Evolutionary conservation across 257 asterid species (phyloP).

Genomic region (Salvia splendens): DNA sequence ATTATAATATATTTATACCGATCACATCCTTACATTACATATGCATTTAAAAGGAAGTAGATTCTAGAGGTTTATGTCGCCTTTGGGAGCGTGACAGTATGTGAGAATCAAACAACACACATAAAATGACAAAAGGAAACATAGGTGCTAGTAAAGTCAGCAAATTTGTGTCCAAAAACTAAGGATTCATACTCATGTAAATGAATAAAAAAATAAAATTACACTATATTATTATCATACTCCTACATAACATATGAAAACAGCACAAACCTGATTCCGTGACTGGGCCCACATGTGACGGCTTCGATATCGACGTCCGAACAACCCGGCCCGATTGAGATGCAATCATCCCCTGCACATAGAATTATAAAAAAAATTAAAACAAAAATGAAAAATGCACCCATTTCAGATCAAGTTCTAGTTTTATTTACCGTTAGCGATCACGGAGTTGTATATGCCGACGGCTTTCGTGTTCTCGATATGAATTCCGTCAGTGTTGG

Average conservation of each 20-base stretch:
- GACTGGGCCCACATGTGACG: conserved; percentile 96
- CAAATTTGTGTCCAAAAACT: conserved; percentile 3
- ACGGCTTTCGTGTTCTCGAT: conserved; percentile 73
- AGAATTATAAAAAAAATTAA: not conserved
- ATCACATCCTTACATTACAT: too few species aligned
- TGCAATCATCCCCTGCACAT: conserved; percentile 86
- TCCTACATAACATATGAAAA: not conserved
- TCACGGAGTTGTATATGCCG: conserved; percentile 78
- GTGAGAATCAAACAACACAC: not conserved
- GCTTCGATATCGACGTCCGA: conserved; percentile 79
- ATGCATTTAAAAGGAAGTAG: too few species aligned
- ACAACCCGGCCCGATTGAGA: conserved; percentile 90
- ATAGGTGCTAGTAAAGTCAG: not conserved
- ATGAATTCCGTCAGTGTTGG: conserved; percentile 95
- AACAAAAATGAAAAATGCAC: not conserved
- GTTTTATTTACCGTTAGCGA: conserved; percentile 57
- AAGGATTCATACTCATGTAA: not conserved
- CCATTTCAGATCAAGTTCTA: not conserved
- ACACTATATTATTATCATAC: too few species aligned
- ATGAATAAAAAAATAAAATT: not conserved
- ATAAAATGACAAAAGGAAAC: not conserved
- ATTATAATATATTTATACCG: too few species aligned
- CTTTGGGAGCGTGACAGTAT: not conserved
- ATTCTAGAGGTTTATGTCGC: not conserved
- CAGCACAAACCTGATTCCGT: conserved; percentile 77